These are phyloP conservation scores for Cutaneotrichosporon cutaneum DNA, from an alignment of 1,284 basidiomycete species.

Conservation along the genomic window DNA sequence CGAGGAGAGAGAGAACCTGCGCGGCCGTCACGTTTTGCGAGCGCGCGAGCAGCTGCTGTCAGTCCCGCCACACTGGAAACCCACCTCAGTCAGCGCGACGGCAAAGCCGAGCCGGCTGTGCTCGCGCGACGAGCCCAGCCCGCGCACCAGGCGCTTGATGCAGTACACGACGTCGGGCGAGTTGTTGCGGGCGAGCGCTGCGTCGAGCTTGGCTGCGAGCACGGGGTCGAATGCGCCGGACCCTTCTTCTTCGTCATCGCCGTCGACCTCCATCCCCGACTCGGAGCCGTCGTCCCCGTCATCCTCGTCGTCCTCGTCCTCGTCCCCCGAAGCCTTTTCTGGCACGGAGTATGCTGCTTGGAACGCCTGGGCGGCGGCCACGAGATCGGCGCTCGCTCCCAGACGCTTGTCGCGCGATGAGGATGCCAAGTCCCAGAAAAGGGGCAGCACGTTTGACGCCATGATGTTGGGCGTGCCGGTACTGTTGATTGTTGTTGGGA, in stretches of 20 bases:
- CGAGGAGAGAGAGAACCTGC: slow-evolving; percentile 70
- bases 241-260: slow-evolving; percentile 55
- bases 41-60: slow-evolving; percentile 69
- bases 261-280: slow-evolving; percentile 52
- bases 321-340: slow-evolving; percentile 12
- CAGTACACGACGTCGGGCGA: slow-evolving; percentile 87
- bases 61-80: slow-evolving; percentile 35
- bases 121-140: slow-evolving; percentile 86
- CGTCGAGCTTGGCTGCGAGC: slow-evolving; percentile 49
- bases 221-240: slow-evolving; percentile 51
- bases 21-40: slow-evolving; percentile 74
- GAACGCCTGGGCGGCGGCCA: slow-evolving; percentile 75
- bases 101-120: slow-evolving; percentile 92
- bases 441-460: slow-evolving; percentile 62
- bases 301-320: slow-evolving; percentile 53
- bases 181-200: slow-evolving; percentile 60
- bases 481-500: background rate
- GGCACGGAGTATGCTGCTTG: slow-evolving; percentile 57
- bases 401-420: slow-evolving; percentile 73
- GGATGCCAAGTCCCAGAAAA: slow-evolving; percentile 94
- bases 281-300: slow-evolving; percentile 59
- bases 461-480: slow-evolving; percentile 10
- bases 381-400: slow-evolving; percentile 79
- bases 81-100: slow-evolving; percentile 89
- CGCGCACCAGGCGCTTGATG: slow-evolving; percentile 76